Percentiles rank a stretch among this genome's conserved stretches.
phyloP scores from a whole-genome alignment of 805 yeast species.

The Maudiozyma serrabonitensis region DNA sequence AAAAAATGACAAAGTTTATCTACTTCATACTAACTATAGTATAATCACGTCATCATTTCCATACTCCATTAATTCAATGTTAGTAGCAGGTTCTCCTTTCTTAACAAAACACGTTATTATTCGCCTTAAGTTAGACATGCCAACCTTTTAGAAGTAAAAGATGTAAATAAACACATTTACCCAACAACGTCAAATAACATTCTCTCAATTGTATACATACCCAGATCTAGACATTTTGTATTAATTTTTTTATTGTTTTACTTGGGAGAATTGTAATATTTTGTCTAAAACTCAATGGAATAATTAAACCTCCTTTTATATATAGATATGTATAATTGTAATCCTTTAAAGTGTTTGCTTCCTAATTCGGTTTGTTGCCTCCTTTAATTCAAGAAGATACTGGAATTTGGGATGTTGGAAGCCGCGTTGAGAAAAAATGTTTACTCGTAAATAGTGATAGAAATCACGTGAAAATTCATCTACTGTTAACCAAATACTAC shows the following conservation, averaged over 20 bases:
- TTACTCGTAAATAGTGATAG: background rate
- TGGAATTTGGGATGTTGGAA: background rate
- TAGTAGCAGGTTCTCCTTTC: no score
- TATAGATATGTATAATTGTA: background rate
- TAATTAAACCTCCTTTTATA: background rate
- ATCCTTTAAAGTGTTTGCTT: background rate
- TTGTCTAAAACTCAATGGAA: background rate
- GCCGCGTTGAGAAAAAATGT: background rate
- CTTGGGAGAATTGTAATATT: background rate
- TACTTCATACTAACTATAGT: no score
- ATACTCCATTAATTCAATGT: no score
- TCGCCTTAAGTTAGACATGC: no score
- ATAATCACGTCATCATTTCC: no score
- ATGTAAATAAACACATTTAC: no score
- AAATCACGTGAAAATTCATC: no score
- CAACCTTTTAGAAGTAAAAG: no score
- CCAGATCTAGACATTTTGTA: slow-evolving; percentile 30
- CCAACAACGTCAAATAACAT: no score
- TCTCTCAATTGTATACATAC: slow-evolving; percentile 18
- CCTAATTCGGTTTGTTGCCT: background rate
- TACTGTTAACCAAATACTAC: no score
- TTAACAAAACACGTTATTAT: no score
- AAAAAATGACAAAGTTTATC: no score
- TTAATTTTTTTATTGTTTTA: background rate
- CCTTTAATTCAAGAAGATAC: background rate